phyloP scores from a whole-genome alignment of 257 asterid species.

The Solanum corneliomulleri region DNA sequence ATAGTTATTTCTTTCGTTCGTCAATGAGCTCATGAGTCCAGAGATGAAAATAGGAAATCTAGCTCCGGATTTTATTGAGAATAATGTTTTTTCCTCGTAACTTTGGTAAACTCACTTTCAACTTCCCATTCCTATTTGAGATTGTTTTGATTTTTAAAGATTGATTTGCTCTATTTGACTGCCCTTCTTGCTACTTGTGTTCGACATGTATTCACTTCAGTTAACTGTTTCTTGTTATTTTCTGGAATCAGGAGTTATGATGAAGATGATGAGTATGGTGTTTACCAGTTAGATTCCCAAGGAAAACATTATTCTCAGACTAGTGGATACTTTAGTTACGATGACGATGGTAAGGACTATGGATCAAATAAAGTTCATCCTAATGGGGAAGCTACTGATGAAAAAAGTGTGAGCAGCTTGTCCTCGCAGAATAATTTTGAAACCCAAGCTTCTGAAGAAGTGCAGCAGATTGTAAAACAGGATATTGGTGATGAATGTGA shows the following conservation, averaged over 20 bases:
- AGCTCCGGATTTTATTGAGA: neutral
- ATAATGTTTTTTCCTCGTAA: neutral
- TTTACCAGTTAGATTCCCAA: constrained; percentile 32
- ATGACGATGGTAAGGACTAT: constrained; percentile 39
- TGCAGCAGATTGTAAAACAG: constrained; percentile 32
- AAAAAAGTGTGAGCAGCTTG: constrained; percentile 32
- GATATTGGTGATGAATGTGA: constrained; percentile 64
- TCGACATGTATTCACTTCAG: neutral
- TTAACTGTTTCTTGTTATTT: neutral
- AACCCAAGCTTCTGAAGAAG: constrained; percentile 43
- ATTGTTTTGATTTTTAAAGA: neutral
- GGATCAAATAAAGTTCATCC: constrained; percentile 49
- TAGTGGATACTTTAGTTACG: constrained; percentile 49
- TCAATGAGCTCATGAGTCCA: neutral
- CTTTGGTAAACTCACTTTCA: neutral
- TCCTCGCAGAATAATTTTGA: constrained; percentile 27
- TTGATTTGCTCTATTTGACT: neutral
- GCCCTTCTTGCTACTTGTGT: neutral
- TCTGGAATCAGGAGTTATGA: constrained; percentile 58
- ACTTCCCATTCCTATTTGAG: neutral
- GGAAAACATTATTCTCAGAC: constrained; percentile 35
- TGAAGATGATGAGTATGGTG: constrained; percentile 62
- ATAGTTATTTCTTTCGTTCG: neutral
- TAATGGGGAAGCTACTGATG: constrained; percentile 43
- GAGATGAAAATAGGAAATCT: neutral